phyloP scores from a whole-genome alignment of 108 stramenopile species.

The Cyclotella sp. region DNA sequence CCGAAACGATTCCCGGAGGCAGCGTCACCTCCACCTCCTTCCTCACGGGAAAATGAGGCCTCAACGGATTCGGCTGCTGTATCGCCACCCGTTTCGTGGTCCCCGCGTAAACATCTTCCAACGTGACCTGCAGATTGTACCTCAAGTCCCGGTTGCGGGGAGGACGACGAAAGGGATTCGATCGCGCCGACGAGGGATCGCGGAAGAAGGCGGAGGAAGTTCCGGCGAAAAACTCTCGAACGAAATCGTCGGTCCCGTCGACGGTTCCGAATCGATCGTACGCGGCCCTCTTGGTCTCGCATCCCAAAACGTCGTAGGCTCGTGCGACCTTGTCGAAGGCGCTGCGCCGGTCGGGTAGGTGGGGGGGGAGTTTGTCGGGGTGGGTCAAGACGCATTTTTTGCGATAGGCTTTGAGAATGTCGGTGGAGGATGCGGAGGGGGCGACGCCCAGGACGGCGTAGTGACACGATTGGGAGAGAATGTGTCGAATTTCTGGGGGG shows the following conservation, averaged over 20 bases:
- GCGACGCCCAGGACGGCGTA: conserved; percentile 43
- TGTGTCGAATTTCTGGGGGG: conserved; percentile 17
- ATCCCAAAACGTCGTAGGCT: conserved; percentile 95
- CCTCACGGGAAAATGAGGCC: conserved; percentile 33
- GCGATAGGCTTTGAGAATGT: conserved; percentile 92
- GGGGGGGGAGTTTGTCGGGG: conserved; percentile 80
- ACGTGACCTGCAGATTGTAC: conserved; percentile 76
- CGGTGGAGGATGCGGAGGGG: conserved; percentile 22
- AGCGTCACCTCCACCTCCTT: conserved; percentile 72
- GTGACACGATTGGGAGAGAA: conserved; percentile 36
- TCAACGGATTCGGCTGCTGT: conserved; percentile 52
- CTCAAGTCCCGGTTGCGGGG: conserved; percentile 67
- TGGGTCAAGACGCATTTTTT: conserved; percentile 89
- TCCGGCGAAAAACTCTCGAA: conserved; percentile 37
- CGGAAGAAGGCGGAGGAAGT: neutral
- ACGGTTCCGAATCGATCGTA: conserved; percentile 93
- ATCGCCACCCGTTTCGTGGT: conserved; percentile 57
- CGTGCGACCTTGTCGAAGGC: conserved; percentile 94
- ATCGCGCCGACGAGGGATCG: conserved; percentile 18
- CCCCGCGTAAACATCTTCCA: conserved; percentile 86
- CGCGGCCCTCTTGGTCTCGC: conserved; percentile 84
- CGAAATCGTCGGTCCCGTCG: conserved; percentile 50
- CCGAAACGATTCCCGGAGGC: conserved; percentile 59
- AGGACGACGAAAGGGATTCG: conserved; percentile 10
- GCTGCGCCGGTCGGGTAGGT: conserved; percentile 62